A percentile compares a stretch with the other conserved stretches of the same genome.
Evolutionary conservation across 257 asterid species (phyloP).

Genomic region (Eustoma russellianum): DNA sequence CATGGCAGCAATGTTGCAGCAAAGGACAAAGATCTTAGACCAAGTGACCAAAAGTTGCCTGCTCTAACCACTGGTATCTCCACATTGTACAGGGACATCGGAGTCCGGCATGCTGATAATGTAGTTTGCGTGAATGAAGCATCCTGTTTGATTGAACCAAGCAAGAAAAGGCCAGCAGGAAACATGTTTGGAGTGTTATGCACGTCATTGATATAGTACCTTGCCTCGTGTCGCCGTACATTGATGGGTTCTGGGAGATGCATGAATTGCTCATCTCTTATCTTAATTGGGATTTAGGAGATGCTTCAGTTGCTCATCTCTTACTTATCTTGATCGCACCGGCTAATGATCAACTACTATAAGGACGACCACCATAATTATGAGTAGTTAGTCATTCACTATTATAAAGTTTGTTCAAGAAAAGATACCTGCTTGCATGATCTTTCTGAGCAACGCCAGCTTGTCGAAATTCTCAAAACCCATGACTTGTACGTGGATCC

Average conservation of each 20-base stretch:
- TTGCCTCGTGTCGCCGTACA: constrained; percentile 62
- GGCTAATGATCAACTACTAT: not conserved
- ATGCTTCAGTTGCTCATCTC: constrained; percentile 54
- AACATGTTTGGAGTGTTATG: constrained; percentile 46
- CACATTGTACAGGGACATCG: constrained; percentile 31
- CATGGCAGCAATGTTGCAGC: constrained; percentile 48
- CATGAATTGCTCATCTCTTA: constrained; percentile 51
- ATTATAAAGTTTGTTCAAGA: not conserved
- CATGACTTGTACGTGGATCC: constrained; percentile 58
- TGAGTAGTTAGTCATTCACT: not conserved
- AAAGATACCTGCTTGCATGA: constrained; percentile 39
- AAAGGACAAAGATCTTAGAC: constrained; percentile 54
- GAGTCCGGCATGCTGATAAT: constrained; percentile 43
- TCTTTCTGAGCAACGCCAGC: constrained; percentile 44
- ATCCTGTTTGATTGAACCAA: constrained; percentile 61
- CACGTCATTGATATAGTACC: constrained; percentile 53
- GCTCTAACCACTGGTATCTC: constrained; percentile 54
- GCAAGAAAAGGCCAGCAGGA: constrained; percentile 56
- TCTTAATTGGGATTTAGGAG: too few relatives aligned
- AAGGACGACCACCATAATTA: not conserved
- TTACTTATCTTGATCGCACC: constrained; percentile 41
- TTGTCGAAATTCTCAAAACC: constrained; percentile 66
- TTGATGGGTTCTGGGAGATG: constrained; percentile 45
- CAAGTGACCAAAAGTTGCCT: constrained; percentile 65
- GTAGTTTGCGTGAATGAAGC: constrained; percentile 57